Evolutionary conservation across 768 basidiomycete genomes (phyloP).

Genomic region (Lyophyllum decastes): DNA sequence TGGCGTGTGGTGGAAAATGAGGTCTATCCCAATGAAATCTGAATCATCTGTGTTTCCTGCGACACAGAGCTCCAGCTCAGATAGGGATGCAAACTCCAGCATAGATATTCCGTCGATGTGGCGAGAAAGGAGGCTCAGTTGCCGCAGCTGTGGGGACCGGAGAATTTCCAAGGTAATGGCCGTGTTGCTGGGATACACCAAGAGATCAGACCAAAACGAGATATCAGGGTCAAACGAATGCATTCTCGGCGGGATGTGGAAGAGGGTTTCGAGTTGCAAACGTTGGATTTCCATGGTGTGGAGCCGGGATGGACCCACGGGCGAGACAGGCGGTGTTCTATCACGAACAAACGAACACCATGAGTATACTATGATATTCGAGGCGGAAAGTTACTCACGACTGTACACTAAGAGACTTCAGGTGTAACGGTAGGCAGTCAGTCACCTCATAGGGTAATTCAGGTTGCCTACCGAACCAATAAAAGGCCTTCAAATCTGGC

Average conservation of each 20-base stretch:
- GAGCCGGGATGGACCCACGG: not conserved
- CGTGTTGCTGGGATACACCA: not conserved
- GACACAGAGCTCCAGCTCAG: slow-evolving; percentile 33
- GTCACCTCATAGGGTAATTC: slow-evolving; percentile 28
- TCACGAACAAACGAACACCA: not conserved
- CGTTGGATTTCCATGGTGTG: slow-evolving; percentile 11
- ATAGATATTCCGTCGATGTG: slow-evolving; percentile 29
- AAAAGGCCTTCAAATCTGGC: slow-evolving; percentile 35
- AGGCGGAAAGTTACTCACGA: slow-evolving; percentile 24
- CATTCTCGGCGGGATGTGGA: slow-evolving; percentile 3
- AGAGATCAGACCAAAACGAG: slow-evolving; percentile 1
- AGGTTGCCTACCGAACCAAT: slow-evolving; percentile 37
- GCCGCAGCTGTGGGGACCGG: slow-evolving; percentile 5
- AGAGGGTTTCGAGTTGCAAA: slow-evolving; percentile 10
- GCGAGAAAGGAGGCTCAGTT: slow-evolving; percentile 2
- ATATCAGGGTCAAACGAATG: slow-evolving; percentile 4
- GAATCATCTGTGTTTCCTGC: slow-evolving; percentile 28
- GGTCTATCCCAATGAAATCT: slow-evolving; percentile 32
- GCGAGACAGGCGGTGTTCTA: not conserved
- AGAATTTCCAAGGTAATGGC: not conserved
- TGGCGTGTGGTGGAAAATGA: slow-evolving; percentile 34
- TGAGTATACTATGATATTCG: not conserved
- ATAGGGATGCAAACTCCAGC: slow-evolving; percentile 29
- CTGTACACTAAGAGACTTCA: slow-evolving; percentile 30
- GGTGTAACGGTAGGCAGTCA: slow-evolving; percentile 26